Conservation (phyloP, 139 green algal genomes). For the Coelastrella sp. region DNA sequence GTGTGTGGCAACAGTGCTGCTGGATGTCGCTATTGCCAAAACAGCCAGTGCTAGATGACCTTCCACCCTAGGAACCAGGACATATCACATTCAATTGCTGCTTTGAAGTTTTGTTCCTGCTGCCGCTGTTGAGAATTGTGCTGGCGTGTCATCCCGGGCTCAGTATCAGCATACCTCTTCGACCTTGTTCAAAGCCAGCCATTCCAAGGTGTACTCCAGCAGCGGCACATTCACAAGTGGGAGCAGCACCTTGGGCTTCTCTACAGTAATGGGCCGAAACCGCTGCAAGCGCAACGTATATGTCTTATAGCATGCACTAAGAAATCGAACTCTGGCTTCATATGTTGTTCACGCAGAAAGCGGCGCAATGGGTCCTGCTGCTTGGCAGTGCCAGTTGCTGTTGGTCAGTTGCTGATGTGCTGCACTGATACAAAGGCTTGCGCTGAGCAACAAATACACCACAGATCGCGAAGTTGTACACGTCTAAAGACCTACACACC, state of each 20-base stretch:
- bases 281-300: conserved; percentile 58
- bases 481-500: conserved; percentile 46
- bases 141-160: too few relatives aligned
- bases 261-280: conserved; percentile 89
- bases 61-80: too few relatives aligned
- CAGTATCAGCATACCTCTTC: conserved; percentile 76
- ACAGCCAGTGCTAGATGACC: too few relatives aligned
- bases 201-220: conserved; percentile 97
- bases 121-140: not conserved
- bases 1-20: too few relatives aligned
- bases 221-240: conserved; percentile 92
- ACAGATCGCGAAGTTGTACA: not conserved
- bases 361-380: not conserved
- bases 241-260: conserved; percentile 90
- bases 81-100: not conserved
- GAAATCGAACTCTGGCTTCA: not conserved
- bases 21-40: too few relatives aligned
- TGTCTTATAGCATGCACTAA: conserved; percentile 3
- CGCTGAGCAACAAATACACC: not conserved
- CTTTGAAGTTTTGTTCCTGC: not conserved
- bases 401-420: not conserved
- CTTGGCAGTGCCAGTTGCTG: not conserved
- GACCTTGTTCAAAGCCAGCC: conserved; percentile 87
- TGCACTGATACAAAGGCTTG: not conserved
- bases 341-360: not conserved